Conservation (phyloP, 2,329 filamentous ascomycete species). For the Didymella lethalis region DNA sequence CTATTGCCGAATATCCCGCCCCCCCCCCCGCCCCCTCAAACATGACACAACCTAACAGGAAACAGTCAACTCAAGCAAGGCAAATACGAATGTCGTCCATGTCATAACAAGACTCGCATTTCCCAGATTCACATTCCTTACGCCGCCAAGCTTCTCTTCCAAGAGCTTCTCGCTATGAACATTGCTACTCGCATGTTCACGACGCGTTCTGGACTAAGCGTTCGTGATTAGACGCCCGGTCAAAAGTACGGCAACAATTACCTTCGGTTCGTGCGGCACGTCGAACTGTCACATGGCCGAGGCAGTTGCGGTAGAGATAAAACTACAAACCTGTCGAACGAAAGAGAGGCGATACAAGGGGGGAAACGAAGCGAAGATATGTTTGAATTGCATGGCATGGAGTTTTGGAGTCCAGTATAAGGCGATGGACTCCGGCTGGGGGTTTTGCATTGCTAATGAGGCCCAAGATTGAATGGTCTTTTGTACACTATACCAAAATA, state of each 20-base stretch:
- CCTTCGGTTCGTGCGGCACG: background rate
- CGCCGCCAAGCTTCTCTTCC: conserved; percentile 96
- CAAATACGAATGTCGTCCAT: conserved; percentile 94
- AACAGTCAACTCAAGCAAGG: conserved; percentile 89
- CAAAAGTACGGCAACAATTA: background rate
- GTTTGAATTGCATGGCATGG: conserved; percentile 20
- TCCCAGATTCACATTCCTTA: conserved; percentile 98
- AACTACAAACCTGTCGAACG: background rate
- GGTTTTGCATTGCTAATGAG: conserved; percentile 3
- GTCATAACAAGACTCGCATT: conserved; percentile 99
- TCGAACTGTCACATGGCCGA: background rate
- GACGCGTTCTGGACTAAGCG: conserved; percentile 76
- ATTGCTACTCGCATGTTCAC: conserved; percentile 98
- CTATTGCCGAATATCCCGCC: too few species aligned
- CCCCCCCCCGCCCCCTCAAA: conserved; percentile 46
- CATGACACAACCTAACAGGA: conserved; percentile 28
- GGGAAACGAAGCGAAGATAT: background rate
- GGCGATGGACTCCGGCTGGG: background rate
- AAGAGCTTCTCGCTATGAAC: conserved; percentile 98
- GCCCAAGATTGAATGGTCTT: conserved; percentile 7
- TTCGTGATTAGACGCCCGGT: conserved; percentile 57
- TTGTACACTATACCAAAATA: conserved; percentile 12
- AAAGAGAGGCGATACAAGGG: background rate
- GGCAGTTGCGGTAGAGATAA: background rate
- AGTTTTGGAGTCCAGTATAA: conserved; percentile 14